Conservation (phyloP, 2,329 filamentous ascomycete species). For the Huntiella omanensis region DNA sequence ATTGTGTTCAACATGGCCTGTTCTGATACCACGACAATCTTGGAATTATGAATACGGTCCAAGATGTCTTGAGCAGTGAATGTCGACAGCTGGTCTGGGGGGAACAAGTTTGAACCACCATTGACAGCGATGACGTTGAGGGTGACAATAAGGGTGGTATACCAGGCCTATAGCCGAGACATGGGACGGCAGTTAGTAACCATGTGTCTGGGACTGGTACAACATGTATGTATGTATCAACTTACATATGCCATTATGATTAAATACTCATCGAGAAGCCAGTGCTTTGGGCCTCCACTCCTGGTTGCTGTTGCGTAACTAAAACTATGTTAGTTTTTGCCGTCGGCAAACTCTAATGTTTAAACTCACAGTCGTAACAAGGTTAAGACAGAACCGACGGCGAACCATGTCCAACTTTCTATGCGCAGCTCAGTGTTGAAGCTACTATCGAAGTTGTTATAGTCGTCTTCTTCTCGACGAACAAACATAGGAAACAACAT, state of each 20-base stretch:
- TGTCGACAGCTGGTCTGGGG: constrained; percentile 7
- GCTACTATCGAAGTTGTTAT: constrained; percentile 5
- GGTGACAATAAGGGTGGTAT: constrained; percentile 23
- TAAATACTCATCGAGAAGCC: constrained; percentile 11
- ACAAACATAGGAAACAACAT: neutral
- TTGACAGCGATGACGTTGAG: constrained; percentile 4
- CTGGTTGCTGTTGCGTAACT: constrained; percentile 9
- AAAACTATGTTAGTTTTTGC: neutral
- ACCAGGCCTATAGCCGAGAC: constrained; percentile 15
- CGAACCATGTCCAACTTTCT: constrained; percentile 10
- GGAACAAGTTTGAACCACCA: constrained; percentile 10
- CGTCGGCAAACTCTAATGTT: neutral
- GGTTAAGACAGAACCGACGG: constrained; percentile 6
- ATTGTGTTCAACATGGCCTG: constrained; percentile 41
- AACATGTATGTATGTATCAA: neutral
- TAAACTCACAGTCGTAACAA: constrained; percentile 7
- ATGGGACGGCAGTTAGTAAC: neutral
- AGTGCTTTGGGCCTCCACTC: constrained; percentile 9
- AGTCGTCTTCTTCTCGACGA: constrained; percentile 7
- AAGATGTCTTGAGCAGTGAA: constrained; percentile 15
- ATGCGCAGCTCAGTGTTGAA: constrained; percentile 6
- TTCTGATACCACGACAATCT: constrained; percentile 43
- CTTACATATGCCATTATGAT: constrained; percentile 9
- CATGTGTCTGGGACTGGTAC: neutral
- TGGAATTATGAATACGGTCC: constrained; percentile 32